Conservation (phyloP, 1,284 basidiomycete species). For the Anthracocystis panici-leucophaei region DNA sequence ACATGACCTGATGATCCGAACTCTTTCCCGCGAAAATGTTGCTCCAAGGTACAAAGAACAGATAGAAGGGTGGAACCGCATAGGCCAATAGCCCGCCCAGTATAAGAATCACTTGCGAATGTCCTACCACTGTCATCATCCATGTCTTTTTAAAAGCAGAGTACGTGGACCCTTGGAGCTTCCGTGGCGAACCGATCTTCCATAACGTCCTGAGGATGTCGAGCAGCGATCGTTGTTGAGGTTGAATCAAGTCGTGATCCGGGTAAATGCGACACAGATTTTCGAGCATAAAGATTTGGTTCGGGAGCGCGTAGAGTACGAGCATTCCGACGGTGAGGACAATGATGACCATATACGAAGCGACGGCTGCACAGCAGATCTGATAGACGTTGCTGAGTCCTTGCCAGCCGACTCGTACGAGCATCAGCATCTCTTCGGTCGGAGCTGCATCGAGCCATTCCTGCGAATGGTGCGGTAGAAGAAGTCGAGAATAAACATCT, state of each 20-base stretch:
- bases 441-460: slow-evolving; percentile 14
- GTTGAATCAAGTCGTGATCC: not conserved
- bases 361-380: slow-evolving; percentile 8
- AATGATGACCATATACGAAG: slow-evolving; percentile 13
- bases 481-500: not conserved
- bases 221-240: not conserved
- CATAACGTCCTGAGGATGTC: not conserved
- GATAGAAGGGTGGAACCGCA: slow-evolving; percentile 1
- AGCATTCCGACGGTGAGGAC: slow-evolving; percentile 1
- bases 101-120: slow-evolving; percentile 5
- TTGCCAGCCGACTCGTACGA: not conserved
- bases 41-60: slow-evolving; percentile 14
- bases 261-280: slow-evolving; percentile 23
- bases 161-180: slow-evolving; percentile 5
- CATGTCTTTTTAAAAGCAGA: slow-evolving; percentile 25
- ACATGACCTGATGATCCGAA: slow-evolving; percentile 15
- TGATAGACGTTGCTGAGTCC: slow-evolving; percentile 15
- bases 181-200: slow-evolving; percentile 15
- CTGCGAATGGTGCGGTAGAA: not conserved
- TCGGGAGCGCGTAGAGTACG: slow-evolving; percentile 15
- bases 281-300: slow-evolving; percentile 26
- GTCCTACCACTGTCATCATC: slow-evolving; percentile 27
- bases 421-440: not conserved
- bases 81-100: not conserved
- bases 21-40: not conserved